Conservation (phyloP, 2,329 filamentous ascomycete species). For the Neopestalotiopsis clavispora region DNA sequence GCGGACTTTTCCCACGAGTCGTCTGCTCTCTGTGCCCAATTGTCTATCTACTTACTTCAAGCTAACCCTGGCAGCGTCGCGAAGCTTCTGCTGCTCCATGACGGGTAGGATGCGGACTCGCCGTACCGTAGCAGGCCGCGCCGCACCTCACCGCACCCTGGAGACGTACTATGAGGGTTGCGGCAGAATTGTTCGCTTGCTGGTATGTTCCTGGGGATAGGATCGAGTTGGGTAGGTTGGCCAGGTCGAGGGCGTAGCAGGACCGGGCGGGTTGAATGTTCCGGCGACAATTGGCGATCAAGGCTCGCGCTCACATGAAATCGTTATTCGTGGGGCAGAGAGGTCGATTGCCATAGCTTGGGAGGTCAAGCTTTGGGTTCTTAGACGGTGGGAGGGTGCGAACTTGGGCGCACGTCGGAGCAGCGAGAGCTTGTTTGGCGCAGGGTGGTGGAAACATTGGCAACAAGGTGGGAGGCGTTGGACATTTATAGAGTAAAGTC, state of each 20-base stretch:
- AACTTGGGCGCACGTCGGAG: conserved; percentile 28
- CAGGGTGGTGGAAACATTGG: conserved; percentile 36
- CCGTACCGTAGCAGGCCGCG: neutral
- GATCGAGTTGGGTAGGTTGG: neutral
- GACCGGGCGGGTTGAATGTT: neutral
- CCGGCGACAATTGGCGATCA: conserved; percentile 34
- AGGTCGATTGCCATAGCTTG: conserved; percentile 38
- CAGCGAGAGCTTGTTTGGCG: conserved; percentile 30
- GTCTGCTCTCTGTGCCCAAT: neutral
- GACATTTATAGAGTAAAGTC: conserved; percentile 13
- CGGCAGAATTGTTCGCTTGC: neutral
- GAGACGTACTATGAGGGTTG: neutral
- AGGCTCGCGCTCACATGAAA: conserved; percentile 37
- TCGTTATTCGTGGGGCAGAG: conserved; percentile 29
- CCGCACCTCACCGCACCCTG: neutral
- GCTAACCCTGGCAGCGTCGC: conserved; percentile 31
- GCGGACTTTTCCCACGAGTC: neutral
- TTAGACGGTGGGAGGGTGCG: conserved; percentile 21
- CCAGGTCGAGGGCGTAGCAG: conserved; percentile 18
- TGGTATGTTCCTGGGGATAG: neutral
- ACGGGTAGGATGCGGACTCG: neutral
- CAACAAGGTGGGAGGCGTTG: conserved; percentile 23
- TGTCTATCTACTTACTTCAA: conserved; percentile 32
- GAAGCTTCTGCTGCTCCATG: conserved; percentile 27
- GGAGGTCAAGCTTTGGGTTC: conserved; percentile 19